Conservation (phyloP, 1,139 yeast genomes). For the Saccharomyces pastorianus region DNA sequence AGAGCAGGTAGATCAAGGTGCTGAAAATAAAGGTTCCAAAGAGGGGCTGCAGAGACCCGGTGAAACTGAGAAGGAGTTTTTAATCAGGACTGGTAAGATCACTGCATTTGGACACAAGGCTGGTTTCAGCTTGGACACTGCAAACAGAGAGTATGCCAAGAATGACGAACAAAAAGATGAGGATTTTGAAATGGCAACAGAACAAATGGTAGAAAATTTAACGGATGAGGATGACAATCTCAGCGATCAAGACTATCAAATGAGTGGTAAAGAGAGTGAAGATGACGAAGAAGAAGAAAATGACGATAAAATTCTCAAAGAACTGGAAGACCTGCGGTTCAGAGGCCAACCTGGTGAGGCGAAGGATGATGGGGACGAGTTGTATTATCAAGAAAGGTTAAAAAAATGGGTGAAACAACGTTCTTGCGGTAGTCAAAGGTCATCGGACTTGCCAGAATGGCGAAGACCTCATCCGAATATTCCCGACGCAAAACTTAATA, state of each 20-base stretch:
- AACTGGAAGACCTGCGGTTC: slow-evolving; percentile 8
- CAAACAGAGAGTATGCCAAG: slow-evolving; percentile 12
- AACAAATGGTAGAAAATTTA: slow-evolving; percentile 17
- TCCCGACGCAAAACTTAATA: slow-evolving; percentile 67
- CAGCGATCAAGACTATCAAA: slow-evolving; percentile 6
- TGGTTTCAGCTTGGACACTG: slow-evolving; percentile 38
- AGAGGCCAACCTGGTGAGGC: slow-evolving; percentile 15
- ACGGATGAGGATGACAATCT: slow-evolving; percentile 8
- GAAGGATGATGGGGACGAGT: slow-evolving; percentile 75
- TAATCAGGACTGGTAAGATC: slow-evolving; percentile 82
- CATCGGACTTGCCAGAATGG: slow-evolving; percentile 51
- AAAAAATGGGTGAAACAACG: slow-evolving; percentile 50
- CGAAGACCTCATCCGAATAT: slow-evolving; percentile 66
- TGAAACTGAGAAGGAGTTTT: slow-evolving; percentile 70
- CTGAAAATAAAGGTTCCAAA: slow-evolving; percentile 7
- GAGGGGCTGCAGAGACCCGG: slow-evolving; percentile 41
- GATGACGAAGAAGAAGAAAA: slow-evolving; percentile 11
- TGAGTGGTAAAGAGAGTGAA: slow-evolving; percentile 5
- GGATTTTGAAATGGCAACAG: slow-evolving; percentile 13
- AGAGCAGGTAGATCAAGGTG: slow-evolving; percentile 10
- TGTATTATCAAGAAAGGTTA: slow-evolving; percentile 50
- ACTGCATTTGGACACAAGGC: slow-evolving; percentile 83
- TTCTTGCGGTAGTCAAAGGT: slow-evolving; percentile 27
- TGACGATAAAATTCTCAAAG: slow-evolving; percentile 1
- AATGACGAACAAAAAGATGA: slow-evolving; percentile 19